Evolutionary conservation across 768 basidiomycete genomes (phyloP), one percentile per base, ranked within the genome.

Genomic region (Leucogyrophana mollusca): DNA sequence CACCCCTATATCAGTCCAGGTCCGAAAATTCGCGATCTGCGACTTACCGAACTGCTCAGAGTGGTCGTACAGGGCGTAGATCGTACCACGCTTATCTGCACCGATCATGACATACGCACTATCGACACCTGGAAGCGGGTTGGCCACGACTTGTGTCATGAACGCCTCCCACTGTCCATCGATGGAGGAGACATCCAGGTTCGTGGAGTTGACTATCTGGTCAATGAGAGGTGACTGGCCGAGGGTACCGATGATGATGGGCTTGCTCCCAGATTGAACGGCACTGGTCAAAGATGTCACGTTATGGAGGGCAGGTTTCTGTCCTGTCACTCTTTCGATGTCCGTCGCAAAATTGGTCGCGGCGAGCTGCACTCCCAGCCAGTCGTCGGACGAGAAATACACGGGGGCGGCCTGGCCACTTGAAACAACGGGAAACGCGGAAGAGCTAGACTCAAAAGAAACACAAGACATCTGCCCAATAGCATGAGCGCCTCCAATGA

Each of bases 151-250:
- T 41, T 65, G 65, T 3, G 78, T 67, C 51, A 79, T 57, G 63
- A 78, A 87, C 1, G 78, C 60, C 56, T 87, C 87, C 87, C 87
- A 87, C 50, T 80, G 69, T 2, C 83, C 84, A 47, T 77, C 58
- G 38, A 87, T 73, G 0, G 68, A 67, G 5, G 79, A 78, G 3
- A 81, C 77, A 53, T 83, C 77, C 47, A 83, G 62, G 14, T 70
- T 66, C 4, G 82, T 74, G 25, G 66, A 57, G 40, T 80, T 78
- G 25, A 84, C 72, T 10, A 83, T 61, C 44, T 70, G 64, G 49
- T 74, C 62, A 42, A 82, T 77, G 40, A 83, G 60, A 25, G 76
- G 70, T 1, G 79, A 79, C 53, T 81, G 72, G 30, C 78, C 80
- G 9, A 85, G 69, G 2, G 82, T 83, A 4, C 85, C 85, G 16